These are phyloP conservation scores for Stenocarpella maydis DNA, from an alignment of 2,329 filamentous ascomycete genomes.

Conservation along the genomic window DNA sequence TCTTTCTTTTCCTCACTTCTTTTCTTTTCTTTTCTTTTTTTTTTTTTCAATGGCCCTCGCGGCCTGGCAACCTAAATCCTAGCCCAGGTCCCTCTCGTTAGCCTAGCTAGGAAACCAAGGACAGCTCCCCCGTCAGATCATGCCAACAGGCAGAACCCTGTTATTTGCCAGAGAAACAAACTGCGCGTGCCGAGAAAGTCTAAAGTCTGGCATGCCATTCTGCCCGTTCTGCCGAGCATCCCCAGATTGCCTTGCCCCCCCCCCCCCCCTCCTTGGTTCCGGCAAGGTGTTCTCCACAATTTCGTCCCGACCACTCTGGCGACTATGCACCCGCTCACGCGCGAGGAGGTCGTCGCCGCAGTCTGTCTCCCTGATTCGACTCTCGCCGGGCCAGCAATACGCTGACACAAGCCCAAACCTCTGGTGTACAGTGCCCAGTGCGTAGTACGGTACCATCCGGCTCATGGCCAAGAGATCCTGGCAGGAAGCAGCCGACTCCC, in stretches of 20 bases:
- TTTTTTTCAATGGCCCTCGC: constrained; percentile 7
- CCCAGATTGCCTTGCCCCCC: constrained; percentile 16
- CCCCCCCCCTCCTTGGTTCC: constrained; percentile 18
- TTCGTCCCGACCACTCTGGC: constrained; percentile 22
- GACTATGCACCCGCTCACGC: constrained; percentile 16
- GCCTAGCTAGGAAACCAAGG: not conserved
- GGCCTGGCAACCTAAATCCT: constrained; percentile 2
- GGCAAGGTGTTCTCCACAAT: constrained; percentile 20
- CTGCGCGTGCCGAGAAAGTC: constrained; percentile 18
- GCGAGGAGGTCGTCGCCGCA: constrained; percentile 15
- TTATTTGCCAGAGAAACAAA: constrained; percentile 1
- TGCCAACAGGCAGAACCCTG: constrained; percentile 2
- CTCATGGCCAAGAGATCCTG: constrained; percentile 31
- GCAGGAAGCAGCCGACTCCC: constrained; percentile 26
- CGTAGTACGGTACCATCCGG: constrained; percentile 7
- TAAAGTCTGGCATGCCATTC: constrained; percentile 12
- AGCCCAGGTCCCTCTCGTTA: not conserved
- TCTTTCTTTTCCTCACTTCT: too few relatives aligned
- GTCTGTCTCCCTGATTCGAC: constrained; percentile 23
- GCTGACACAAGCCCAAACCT: constrained; percentile 14
- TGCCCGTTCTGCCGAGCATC: constrained; percentile 24
- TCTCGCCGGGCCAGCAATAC: not conserved
- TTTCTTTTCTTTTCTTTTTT: too few relatives aligned
- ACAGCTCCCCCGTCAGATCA: not conserved
- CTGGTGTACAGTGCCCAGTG: not conserved